Base-by-base conservation (phyloP, 2,329 filamentous ascomycete genomes). In the Colletotrichum karsti region DNA sequence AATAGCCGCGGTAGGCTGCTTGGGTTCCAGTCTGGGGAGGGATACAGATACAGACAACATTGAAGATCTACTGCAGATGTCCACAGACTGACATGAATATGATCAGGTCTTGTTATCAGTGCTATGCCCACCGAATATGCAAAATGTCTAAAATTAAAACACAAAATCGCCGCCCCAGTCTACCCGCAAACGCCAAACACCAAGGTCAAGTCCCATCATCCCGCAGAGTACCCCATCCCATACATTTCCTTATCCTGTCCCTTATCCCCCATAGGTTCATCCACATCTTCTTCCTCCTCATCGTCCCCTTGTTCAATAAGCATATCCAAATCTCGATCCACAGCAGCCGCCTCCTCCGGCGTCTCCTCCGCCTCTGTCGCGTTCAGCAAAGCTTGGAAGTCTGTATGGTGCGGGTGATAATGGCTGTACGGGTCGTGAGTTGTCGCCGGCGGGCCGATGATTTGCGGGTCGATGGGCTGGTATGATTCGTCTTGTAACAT, bases 381-480 rank as follows among this genome's bases (percentile, higher is more conserved):
- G 72, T 85, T 82, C 3, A 89, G 82, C 2, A 89, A 76, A 1
- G 85, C 84, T 62, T 88, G 85, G 72, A 89, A 88, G 48, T 87
- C 83, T 1, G 84, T 78, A 26, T 86, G 63, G 10, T 69, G 66
- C 13, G 66, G 63, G 62, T 80, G 76, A 71, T 80, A 79, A 54
- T 81, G 76, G 57, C 81, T 79, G 67, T 85, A 85, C 22, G 78
- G 72, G 63, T 82, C 77, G 35, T 75, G 70, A 13, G 75, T 69
- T 5, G 51, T 65, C 12, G 61, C 74, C 24, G 78, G 73, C 57
- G 84, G 82, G 50, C 80, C 83, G 72, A 88, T 88, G 60, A 89
- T 88, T 71, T 87, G 86, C n/a, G 87, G 87, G 73, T 89, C 87
- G 75, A 89, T 88, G 26, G 86, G 87, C 59, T 88, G 85, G 73